Conservation (phyloP, 1,284 basidiomycete species). For the Porogramme epimiltina region DNA sequence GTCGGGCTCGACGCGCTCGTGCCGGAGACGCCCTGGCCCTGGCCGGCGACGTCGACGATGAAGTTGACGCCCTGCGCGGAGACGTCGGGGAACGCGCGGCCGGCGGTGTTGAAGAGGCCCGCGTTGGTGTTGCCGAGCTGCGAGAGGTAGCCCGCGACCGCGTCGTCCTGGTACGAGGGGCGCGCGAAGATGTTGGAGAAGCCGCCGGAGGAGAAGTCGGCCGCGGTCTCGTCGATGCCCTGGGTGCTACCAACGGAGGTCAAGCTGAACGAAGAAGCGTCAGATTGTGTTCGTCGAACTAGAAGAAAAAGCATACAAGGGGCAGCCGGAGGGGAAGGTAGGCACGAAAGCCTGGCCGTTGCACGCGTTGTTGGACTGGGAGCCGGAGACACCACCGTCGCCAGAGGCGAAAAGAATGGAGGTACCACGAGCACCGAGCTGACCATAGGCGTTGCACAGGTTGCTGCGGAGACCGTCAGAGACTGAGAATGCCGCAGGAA, state of each 20-base stretch:
- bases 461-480: conserved; percentile 5
- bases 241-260: conserved; percentile 60
- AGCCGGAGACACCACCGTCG: conserved; percentile 61
- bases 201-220: conserved; percentile 62
- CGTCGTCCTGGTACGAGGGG: conserved; percentile 53
- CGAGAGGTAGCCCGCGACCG: conserved; percentile 42
- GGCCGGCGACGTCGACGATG: conserved; percentile 53
- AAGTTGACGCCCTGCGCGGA: conserved; percentile 40
- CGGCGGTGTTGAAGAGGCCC: conserved; percentile 58
- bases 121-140: conserved; percentile 46
- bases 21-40: conserved; percentile 44
- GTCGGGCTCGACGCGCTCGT: conserved; percentile 46
- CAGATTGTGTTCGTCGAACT: conserved; percentile 26
- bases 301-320: conserved; percentile 31
- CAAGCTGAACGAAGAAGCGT: conserved; percentile 50
- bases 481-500: conserved; percentile 35
- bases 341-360: conserved; percentile 56
- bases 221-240: conserved; percentile 52
- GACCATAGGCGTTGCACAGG: conserved; percentile 30
- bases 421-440: conserved; percentile 61
- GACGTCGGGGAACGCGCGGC: conserved; percentile 15
- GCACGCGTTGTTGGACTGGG: conserved; percentile 53
- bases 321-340: conserved; percentile 66
- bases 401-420: conserved; percentile 68
- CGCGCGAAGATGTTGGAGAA: conserved; percentile 63